Percentiles rank a stretch among this genome's conserved stretches.
phyloP scores from a whole-genome alignment of 225 moss, liverwort and hornwort species.

The Thuidium tamariscinum region DNA sequence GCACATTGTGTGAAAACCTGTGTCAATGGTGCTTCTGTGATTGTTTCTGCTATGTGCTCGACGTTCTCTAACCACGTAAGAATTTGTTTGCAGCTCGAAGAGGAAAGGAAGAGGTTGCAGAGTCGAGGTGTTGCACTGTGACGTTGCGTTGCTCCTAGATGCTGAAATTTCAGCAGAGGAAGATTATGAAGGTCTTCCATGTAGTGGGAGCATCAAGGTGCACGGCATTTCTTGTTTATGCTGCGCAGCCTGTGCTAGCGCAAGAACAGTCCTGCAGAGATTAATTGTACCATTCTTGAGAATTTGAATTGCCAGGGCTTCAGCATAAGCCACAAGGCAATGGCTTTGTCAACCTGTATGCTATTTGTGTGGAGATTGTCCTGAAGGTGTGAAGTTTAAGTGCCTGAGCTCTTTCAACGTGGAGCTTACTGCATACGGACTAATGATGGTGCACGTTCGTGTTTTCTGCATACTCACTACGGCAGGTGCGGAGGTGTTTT shows the following conservation, averaged over 20 bases:
- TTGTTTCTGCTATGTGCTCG: background rate
- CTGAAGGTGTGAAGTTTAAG: background rate
- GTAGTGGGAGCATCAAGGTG: conserved; percentile 36
- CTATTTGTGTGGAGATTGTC: background rate
- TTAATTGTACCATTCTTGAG: conserved; percentile 32
- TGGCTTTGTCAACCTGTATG: conserved; percentile 15
- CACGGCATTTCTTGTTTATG: conserved; percentile 17
- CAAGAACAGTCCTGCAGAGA: conserved; percentile 36
- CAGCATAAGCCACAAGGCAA: conserved; percentile 36
- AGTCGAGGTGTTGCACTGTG: conserved; percentile 66
- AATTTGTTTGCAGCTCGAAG: conserved; percentile 62
- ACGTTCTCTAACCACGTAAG: background rate
- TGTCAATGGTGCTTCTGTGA: background rate
- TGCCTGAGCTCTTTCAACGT: background rate
- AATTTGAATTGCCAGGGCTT: conserved; percentile 28
- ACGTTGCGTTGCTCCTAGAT: conserved; percentile 16
- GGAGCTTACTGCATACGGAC: background rate
- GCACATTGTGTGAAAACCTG: background rate
- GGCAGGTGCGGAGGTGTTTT: background rate
- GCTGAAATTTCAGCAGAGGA: conserved; percentile 29
- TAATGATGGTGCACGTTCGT: background rate
- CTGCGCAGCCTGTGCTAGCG: conserved; percentile 37
- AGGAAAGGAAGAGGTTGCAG: conserved; percentile 93
- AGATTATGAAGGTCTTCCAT: conserved; percentile 15
- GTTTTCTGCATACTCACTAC: background rate